phyloP scores from a whole-genome alignment of 345 rosid species.

The Eucalyptus cladocalyx region DNA sequence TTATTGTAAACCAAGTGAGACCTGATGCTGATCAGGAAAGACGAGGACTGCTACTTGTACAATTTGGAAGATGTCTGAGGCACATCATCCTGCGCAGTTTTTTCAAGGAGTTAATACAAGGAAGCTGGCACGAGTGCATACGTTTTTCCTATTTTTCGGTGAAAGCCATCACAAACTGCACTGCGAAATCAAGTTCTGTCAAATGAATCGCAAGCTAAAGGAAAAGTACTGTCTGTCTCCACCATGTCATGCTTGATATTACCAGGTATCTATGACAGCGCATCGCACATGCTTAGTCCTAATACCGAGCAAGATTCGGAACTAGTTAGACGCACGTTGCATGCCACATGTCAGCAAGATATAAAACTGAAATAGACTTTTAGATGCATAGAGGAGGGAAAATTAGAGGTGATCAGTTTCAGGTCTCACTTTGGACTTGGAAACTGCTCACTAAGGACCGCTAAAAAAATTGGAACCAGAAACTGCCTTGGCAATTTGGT shows the following conservation, averaged over 20 bases:
- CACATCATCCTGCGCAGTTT: background rate
- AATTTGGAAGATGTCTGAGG: background rate
- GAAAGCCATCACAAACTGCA: background rate
- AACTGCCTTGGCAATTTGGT: too few relatives aligned
- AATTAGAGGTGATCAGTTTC: too few relatives aligned
- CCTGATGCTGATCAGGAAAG: constrained; percentile 1
- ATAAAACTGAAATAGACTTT: background rate
- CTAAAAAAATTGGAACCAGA: too few relatives aligned
- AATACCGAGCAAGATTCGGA: background rate
- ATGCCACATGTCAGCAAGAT: background rate
- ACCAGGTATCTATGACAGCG: background rate
- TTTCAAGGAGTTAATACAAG: background rate
- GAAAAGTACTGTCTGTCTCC: background rate
- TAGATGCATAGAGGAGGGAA: background rate
- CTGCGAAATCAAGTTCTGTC: background rate
- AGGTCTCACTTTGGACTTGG: too few relatives aligned
- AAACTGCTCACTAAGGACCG: too few relatives aligned
- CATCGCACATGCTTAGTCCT: background rate
- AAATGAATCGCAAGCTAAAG: background rate
- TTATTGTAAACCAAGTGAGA: constrained; percentile 31
- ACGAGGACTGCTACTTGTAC: background rate
- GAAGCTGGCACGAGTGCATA: background rate
- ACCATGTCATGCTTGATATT: background rate
- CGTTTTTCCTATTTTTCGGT: background rate
- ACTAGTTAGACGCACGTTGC: background rate